Base-by-base conservation (phyloP, 2,329 filamentous ascomycete genomes). In the Gyromitra esculenta region DNA sequence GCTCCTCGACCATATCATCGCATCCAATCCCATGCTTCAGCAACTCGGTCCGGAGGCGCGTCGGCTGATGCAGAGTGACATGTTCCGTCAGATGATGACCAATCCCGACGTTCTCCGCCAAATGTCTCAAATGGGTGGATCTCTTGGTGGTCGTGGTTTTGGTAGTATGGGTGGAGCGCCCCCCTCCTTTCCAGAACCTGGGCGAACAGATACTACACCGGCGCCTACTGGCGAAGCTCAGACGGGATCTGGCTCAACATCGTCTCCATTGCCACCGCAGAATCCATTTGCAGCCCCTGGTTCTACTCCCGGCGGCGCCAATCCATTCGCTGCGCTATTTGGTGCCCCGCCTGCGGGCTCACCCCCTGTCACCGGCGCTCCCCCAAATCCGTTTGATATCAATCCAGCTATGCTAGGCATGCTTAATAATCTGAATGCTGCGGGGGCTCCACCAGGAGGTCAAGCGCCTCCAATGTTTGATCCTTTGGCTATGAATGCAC, bases 1-100 rank as follows among this genome's bases (percentile, higher is more conserved):
- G 18, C 92, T 99, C 81, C 89, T 98, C 82, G 93, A 98, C 82
- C 93, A 96, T 88, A 92, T 98, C 88, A 94, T 99, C 81, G 90
- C 96, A 81, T 89, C 91, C 82, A 97, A 97, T 82, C 96, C 96
- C 1, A 91, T 93, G 87, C 86, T 94, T 18, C 88, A 91, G 81
- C 88, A 89, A 76, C 89, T 92, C 83, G 86, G 87, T 25, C 92
- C 92, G 52, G 89, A 91, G 76, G 92, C 92, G 25, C 89, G 94
- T 80, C 90, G 96, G 82, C 91, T 97, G 84, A 89, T 99, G 81
- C 91, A 93, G 77, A 96, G 94, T 31, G 94, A 94, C 0, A 89
- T 94, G 79, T 94, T 98, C 85, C 89, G 96, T 81, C 88, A 92
- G 66, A 96, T 98, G 92, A 91, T 99, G 87, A 95, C 93, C 78